phyloP scores from a whole-genome alignment of 1,284 basidiomycete species.

The Tylopilus microsporus region DNA sequence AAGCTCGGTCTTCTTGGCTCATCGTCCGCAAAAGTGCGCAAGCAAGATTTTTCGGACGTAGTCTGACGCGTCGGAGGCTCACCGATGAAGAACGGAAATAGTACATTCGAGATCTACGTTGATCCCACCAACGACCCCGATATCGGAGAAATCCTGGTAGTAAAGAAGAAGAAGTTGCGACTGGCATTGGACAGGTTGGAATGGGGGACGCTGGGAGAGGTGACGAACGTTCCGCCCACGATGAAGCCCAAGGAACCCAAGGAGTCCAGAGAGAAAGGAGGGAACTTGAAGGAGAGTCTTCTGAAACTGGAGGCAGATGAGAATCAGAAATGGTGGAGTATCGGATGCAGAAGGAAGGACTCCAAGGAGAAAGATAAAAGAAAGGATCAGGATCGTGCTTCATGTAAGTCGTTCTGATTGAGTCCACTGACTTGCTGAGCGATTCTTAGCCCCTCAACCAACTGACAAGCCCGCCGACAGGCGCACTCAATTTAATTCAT shows the following conservation, averaged over 20 bases:
- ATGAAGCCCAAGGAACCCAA: conserved; percentile 4
- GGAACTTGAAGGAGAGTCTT: conserved; percentile 24
- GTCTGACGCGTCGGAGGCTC: conserved; percentile 53
- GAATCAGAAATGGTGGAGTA: conserved; percentile 74
- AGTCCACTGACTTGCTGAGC: conserved; percentile 9
- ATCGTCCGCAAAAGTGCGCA: conserved; percentile 33
- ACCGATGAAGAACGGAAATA: conserved; percentile 37
- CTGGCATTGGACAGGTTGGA: conserved; percentile 56
- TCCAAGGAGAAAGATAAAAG: conserved; percentile 52
- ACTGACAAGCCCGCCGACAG: conserved; percentile 25
- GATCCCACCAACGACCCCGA: conserved; percentile 63
- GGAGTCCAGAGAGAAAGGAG: conserved; percentile 30
- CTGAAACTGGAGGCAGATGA: conserved; percentile 47
- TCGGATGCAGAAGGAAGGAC: conserved; percentile 65
- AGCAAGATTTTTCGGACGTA: conserved; percentile 58
- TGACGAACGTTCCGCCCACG: conserved; percentile 50
- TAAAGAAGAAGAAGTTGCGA: conserved; percentile 75
- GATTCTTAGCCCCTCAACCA: conserved; percentile 45
- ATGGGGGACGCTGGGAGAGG: conserved; percentile 58
- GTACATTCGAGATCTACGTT: conserved; percentile 69
- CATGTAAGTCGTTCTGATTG: conserved; percentile 36
- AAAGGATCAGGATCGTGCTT: conserved; percentile 35
- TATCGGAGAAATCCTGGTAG: conserved; percentile 62
- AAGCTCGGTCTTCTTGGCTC: conserved; percentile 54
- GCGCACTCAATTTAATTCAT: conserved; percentile 57